Percentiles rank a stretch among this genome's conserved stretches.
These are phyloP conservation scores for Papilionanthe hybrid DNA, from an alignment of 116 monocot species.

Conservation along the genomic window DNA sequence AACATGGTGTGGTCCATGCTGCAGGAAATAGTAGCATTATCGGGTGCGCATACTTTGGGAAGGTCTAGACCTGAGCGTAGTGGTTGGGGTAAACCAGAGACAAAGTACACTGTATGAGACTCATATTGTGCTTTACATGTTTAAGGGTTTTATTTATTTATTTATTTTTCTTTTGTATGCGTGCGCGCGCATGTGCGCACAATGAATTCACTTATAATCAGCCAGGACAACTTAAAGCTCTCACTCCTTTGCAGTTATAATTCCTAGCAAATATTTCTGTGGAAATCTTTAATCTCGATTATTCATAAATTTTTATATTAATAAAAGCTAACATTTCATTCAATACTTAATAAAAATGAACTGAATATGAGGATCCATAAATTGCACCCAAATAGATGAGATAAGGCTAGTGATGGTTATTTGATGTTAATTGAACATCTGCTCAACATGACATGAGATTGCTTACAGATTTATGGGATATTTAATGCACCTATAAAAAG, in stretches of 20 bases:
- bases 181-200: too few species aligned
- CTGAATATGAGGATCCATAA: too few species aligned
- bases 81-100: constrained; percentile 98
- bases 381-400: too few species aligned
- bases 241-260: neutral
- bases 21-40: constrained; percentile 96
- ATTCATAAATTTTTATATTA: neutral
- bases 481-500: too few species aligned
- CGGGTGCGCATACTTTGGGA: constrained; percentile 94
- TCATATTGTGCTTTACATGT: neutral
- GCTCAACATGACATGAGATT: too few species aligned
- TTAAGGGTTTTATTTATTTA: neutral
- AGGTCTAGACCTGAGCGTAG: constrained; percentile 91
- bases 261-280: neutral
- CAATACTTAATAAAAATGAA: neutral
- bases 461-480: too few species aligned
- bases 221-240: neutral
- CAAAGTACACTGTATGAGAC: constrained; percentile 82
- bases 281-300: neutral
- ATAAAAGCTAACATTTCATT: neutral
- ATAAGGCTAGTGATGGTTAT: too few species aligned
- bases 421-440: too few species aligned
- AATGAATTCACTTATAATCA: neutral
- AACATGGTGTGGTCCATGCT: constrained; percentile 3
- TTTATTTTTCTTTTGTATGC: too few species aligned